Conservation (phyloP, 2,329 filamentous ascomycete genomes). For the Microdochium nivale region DNA sequence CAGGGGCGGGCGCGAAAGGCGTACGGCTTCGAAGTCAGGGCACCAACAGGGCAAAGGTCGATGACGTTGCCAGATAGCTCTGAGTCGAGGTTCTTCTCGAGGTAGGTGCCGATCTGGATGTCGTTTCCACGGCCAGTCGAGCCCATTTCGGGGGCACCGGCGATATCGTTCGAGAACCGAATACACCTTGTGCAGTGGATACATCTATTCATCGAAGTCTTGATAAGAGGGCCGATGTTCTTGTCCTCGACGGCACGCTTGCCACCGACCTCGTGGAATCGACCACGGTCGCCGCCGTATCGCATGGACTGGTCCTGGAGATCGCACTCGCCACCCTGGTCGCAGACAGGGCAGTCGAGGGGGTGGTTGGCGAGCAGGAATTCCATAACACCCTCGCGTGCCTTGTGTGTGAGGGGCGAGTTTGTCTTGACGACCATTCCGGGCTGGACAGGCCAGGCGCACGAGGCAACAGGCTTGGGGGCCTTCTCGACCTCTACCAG, state of each 20-base stretch:
- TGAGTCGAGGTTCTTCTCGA: constrained; percentile 87
- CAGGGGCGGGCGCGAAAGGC: constrained; percentile 94
- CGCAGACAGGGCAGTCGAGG: constrained; percentile 93
- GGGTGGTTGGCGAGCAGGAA: constrained; percentile 95
- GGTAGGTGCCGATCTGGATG: constrained; percentile 95
- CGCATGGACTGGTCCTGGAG: constrained; percentile 99
- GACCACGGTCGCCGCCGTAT: constrained; percentile 90
- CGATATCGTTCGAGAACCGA: constrained; percentile 95
- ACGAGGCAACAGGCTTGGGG: constrained; percentile 95
- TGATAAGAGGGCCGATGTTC: constrained; percentile 96
- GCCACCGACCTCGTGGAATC: constrained; percentile 91
- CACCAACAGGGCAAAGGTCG: constrained; percentile 94
- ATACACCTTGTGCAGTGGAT: constrained; percentile 98
- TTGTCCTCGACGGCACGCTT: constrained; percentile 99
- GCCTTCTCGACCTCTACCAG: constrained; percentile 94
- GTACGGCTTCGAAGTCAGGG: constrained; percentile 93
- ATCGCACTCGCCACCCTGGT: constrained; percentile 98
- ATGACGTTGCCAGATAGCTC: constrained; percentile 97
- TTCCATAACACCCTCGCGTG: constrained; percentile 97
- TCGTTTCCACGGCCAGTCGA: constrained; percentile 93
- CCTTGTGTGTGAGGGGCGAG: constrained; percentile 93
- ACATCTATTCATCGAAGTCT: constrained; percentile 99
- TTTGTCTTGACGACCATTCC: constrained; percentile 99
- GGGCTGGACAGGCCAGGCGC: constrained; percentile 96
- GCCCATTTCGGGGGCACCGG: constrained; percentile 90